Percentiles rank a stretch among this genome's conserved stretches.
Evolutionary conservation across 2,329 filamentous ascomycete genomes (phyloP).

Genomic region (Trichophyton mentagrophytes): DNA sequence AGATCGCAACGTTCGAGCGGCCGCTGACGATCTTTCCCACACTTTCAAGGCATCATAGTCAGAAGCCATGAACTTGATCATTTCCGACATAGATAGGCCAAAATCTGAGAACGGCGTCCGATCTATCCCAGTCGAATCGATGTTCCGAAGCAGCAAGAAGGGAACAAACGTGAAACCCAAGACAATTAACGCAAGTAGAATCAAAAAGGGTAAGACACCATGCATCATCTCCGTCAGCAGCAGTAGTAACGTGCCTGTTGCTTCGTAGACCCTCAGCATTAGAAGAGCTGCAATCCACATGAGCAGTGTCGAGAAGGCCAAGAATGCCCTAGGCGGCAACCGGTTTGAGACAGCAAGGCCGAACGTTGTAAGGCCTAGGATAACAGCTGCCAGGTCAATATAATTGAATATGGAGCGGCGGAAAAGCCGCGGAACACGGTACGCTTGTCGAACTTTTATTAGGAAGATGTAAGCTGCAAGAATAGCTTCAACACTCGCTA

Average conservation of each 20-base stretch:
- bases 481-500: background rate
- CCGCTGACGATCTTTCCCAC: background rate
- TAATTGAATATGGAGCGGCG: too few species aligned
- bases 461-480: too few species aligned
- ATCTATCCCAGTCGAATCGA: background rate
- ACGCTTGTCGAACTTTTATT: too few species aligned
- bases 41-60: background rate
- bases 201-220: background rate
- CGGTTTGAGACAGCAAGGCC: too few species aligned
- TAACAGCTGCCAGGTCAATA: too few species aligned
- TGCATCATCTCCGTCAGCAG: background rate
- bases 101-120: background rate
- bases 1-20: background rate
- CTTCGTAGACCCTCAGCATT: background rate
- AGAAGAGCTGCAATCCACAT: background rate
- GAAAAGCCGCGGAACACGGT: too few species aligned
- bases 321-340: too few species aligned
- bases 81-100: background rate
- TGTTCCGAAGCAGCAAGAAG: background rate
- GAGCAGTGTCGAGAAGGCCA: background rate
- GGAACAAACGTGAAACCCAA: background rate
- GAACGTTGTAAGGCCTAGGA: too few species aligned
- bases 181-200: background rate
- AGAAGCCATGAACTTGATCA: background rate
- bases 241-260: conserved; percentile 1